Evolutionary conservation across 2,329 filamentous ascomycete species (phyloP).

Genomic region (Colletotrichum agaves): DNA sequence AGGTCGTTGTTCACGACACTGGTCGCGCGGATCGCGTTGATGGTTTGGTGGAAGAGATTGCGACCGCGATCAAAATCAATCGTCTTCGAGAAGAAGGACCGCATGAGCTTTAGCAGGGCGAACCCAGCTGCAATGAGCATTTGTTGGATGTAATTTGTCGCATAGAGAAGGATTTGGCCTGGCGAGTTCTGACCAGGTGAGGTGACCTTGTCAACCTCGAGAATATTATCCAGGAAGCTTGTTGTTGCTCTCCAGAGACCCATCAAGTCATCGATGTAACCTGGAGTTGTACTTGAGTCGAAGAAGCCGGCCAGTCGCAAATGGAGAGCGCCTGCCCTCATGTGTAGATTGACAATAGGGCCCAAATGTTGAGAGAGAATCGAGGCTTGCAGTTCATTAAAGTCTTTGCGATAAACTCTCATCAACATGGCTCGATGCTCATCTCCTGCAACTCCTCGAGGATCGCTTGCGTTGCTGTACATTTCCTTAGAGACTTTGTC

Average conservation of each 20-base stretch:
- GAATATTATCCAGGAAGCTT: conserved; percentile 74
- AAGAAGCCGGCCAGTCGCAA: conserved; percentile 84
- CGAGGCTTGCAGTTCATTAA: conserved; percentile 70
- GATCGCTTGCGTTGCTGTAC: conserved; percentile 81
- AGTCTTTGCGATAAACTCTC: conserved; percentile 73
- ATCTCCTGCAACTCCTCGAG: conserved; percentile 74
- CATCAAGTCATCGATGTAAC: conserved; percentile 80
- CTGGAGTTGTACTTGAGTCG: conserved; percentile 76
- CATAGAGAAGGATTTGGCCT: conserved; percentile 70
- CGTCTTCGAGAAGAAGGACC: conserved; percentile 79
- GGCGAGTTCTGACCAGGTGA: conserved; percentile 57
- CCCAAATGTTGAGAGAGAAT: conserved; percentile 68
- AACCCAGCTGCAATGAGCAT: conserved; percentile 87
- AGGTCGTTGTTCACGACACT: conserved; percentile 83
- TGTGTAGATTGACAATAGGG: conserved; percentile 70
- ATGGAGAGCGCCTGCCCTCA: conserved; percentile 79
- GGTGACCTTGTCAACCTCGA: conserved; percentile 62
- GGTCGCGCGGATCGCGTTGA: conserved; percentile 75
- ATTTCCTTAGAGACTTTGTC: conserved; percentile 83
- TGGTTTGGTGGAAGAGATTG: conserved; percentile 76
- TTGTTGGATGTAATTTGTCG: conserved; percentile 82
- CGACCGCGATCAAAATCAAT: conserved; percentile 76
- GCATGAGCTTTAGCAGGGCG: conserved; percentile 80
- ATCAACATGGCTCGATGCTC: conserved; percentile 75
- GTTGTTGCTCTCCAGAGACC: conserved; percentile 79